Evolutionary conservation across 768 basidiomycete genomes (phyloP), one percentile per base, ranked within the genome.

Genomic region (Ramaria sp.): DNA sequence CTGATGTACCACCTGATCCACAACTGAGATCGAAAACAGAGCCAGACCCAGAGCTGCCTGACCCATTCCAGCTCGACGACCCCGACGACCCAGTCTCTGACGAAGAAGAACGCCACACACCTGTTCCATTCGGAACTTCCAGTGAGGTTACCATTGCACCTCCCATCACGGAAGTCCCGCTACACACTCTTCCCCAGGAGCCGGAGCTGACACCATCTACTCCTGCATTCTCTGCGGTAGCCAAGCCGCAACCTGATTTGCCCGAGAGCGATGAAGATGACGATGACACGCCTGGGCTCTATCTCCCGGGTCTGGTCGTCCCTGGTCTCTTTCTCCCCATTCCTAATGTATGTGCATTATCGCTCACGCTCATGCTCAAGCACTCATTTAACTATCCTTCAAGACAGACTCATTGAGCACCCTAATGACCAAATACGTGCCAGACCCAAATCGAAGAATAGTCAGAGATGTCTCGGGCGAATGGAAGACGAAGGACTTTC

Each of bases 301-400:
- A 81, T 66, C 72, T 88, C 27, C 86, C 88, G 1, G 81, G 80
- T 38, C 78, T 91, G 38, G 75, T 83, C 37, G 68, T 80, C 30
- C 83, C 88, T 34, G 84, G 82, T 34, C 85, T 91, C 84, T 91
- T 91, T 67, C 71, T 91, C 48, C 89, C 89, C n/a, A 86, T 91
- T 43, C 89, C 90, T 51, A 89, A 89, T 73, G 89, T 91, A 78
- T 81, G 86, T 80, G 71, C 63, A 62, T 71, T 71, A 51, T 70
- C 79, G 60, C 78, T 76, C 47, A 72, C 72, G 68, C 69, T 74
- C 58, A 72, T 86, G 46, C 34, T 13, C 34, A 10, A 74, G 76
- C 54, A 30, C 59, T 46, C 51, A 59, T 61, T 43, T 3, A 59
- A 41, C 6, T 56, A 59, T 15, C 56, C 59, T 62, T 22, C 11